Evolutionary conservation across 257 asterid genomes (phyloP), one percentile per base, ranked within the genome.

Genomic region (Dorcoceras hygrometricum): DNA sequence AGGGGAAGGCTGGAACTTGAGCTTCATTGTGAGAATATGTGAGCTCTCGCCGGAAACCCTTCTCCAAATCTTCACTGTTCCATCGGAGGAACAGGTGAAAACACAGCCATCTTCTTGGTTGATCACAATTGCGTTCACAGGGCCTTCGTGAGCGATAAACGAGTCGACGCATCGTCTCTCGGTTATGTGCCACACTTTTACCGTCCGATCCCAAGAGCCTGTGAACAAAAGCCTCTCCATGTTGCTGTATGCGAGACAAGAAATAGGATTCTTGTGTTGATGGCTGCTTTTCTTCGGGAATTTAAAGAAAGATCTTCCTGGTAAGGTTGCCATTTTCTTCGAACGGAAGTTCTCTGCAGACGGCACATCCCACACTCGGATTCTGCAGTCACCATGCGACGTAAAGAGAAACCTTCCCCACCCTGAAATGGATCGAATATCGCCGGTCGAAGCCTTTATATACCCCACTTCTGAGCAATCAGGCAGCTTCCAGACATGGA

Each of bases 1-100:
- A 0, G 95, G 91, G 5, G 95, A 87, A 6, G 83, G 85, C 22
- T 85, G 91, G 59, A 87, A 87, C 64, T 83, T 81, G 6, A 87
- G 80, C 4, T 87, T 83, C 81, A 83, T 78, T 1, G 95, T 87
- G 8, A 87, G 86, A 22, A 87, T 78, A 55, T 87, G 95, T 1
- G 89, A 59, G 68, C 82, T 76, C 5, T 85, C 88, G 2, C 36
- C 67, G 1, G 68, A 75, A 27, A 85, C 78, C 75, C 95, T 83
- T 55, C 92, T 66, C 95, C 95, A 87, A 0, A 87, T 83, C 53
- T 85, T 87, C 43, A 85, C 82, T 0, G 91, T 79, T 14, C 95
- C 91, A 58, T 85, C 95, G 0, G 88, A 81, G 0, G 95, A 83
- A 26, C 91, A 81, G 0, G 88, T 85, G 83, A 85, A 87, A 14